Percentiles rank a stretch among this genome's conserved stretches.
Evolutionary conservation across 345 rosid species (phyloP).

Genomic region (Anacardium occidentale): DNA sequence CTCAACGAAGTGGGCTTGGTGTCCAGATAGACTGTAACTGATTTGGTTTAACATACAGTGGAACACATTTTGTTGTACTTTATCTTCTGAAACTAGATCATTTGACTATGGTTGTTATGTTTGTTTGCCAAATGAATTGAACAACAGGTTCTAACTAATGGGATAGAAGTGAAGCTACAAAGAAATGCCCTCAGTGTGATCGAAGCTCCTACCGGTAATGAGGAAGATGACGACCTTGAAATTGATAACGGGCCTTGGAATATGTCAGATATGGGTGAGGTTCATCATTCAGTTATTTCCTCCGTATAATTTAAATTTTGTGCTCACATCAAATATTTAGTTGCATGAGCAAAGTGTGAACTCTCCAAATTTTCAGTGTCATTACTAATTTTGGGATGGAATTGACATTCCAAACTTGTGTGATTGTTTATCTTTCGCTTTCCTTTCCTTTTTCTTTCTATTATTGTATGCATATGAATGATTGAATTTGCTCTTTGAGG

Average conservation of each 20-base stretch:
- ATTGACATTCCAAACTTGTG: not conserved
- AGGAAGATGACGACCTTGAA: constrained; percentile 75
- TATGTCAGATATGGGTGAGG: constrained; percentile 77
- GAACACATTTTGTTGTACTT: not conserved
- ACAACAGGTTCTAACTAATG: constrained; percentile 88
- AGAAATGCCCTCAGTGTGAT: constrained; percentile 98
- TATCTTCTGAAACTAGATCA: not conserved
- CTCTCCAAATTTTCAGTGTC: not conserved
- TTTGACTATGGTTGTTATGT: constrained; percentile 21
- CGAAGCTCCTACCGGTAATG: constrained; percentile 96
- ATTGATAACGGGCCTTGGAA: constrained; percentile 64
- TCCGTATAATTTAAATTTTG: not conserved
- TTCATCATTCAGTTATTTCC: not conserved
- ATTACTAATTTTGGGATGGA: not conserved
- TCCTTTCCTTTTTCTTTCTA: not conserved
- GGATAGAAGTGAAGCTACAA: constrained; percentile 95
- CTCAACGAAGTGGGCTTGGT: not conserved
- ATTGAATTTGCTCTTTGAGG: not conserved
- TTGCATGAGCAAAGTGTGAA: not conserved
- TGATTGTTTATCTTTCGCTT: not conserved
- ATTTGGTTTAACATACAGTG: not conserved
- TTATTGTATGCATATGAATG: too few species aligned
- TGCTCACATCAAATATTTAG: not conserved
- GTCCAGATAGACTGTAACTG: not conserved
- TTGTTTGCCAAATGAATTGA: constrained; percentile 11